Evolutionary conservation across 208 protist species (phyloP).

Genomic region (Herpetomonas tarakana): DNA sequence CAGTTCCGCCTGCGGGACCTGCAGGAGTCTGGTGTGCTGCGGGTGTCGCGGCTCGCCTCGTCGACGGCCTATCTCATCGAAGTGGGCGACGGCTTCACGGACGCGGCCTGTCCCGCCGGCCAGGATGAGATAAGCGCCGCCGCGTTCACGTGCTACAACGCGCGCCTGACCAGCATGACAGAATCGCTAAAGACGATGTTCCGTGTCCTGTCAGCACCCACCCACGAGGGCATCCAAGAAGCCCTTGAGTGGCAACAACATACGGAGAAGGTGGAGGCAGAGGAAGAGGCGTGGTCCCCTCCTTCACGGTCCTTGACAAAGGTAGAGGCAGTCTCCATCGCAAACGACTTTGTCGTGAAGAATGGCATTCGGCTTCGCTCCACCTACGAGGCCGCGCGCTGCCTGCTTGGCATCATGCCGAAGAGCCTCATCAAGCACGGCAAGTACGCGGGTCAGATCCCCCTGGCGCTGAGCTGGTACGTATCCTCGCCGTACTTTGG

Average conservation of each 20-base stretch:
- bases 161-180: constrained; percentile 32
- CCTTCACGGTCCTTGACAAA: constrained; percentile 33
- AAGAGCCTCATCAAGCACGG: constrained; percentile 67
- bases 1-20: constrained; percentile 66
- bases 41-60: background rate
- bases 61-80: constrained; percentile 21
- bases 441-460: constrained; percentile 75
- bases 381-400: constrained; percentile 64
- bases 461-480: constrained; percentile 81
- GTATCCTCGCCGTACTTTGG: constrained; percentile 81
- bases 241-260: constrained; percentile 14
- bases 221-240: constrained; percentile 30
- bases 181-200: constrained; percentile 46
- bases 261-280: background rate
- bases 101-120: constrained; percentile 23
- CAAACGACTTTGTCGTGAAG: constrained; percentile 85
- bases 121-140: constrained; percentile 19
- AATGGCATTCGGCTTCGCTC: constrained; percentile 60
- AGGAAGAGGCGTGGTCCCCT: constrained; percentile 31
- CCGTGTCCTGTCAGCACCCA: constrained; percentile 42
- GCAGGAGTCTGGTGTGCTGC: constrained; percentile 15
- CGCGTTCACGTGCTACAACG: constrained; percentile 28
- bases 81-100: constrained; percentile 24
- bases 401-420: constrained; percentile 69
- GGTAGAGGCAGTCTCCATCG: constrained; percentile 62